Base-by-base conservation (phyloP, 768 basidiomycete species). In the Solioccasus polychromus region DNA sequence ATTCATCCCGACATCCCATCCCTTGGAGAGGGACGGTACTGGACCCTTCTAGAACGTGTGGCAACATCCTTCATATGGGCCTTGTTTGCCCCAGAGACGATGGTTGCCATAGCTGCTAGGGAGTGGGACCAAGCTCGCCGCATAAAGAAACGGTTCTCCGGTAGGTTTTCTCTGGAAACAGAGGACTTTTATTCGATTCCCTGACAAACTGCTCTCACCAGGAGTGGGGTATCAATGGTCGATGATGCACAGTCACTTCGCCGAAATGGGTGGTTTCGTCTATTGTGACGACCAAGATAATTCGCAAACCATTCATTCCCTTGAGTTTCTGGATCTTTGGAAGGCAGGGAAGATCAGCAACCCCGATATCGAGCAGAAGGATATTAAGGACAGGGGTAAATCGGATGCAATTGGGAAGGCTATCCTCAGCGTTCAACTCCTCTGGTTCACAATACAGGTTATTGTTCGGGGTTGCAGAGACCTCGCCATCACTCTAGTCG, bases 251-350 rank as follows among this genome's bases (percentile, higher is more conserved):
- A 37, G 35, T 15, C 20, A 36, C 29, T 44, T 44, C 14, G 35
- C 35, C 2, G 23, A 44, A 17, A 44, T 47, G 41, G 23, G 45
- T 11, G 45, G 45, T 12, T 39, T 45, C 12, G 37, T 39, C 10
- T 34, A 34, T 20, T 19, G 23, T 2, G 40, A 42, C 7, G 10
- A 29, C 14, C 2, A 29, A 15, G 26, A 26, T 2, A 3, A 5
- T 8, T 7, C 6, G 12, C 12, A 17, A 8, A 35, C 20, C 26
- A 29, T 47, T 8, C 3, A 18, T 18, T 22, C 26, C 25, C 12
- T 7, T 17, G 9, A 30, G 5, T 36, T 47, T 17, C 34, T 37
- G 4, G 4, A 12, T 1, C 26, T 31, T n/a, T 19, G 35, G 17
- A 18, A 32, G 30, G 19, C 3, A 8, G 28, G 35, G 4, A 14